phyloP scores from a whole-genome alignment of 2,329 filamentous ascomycete genomes.

The Calonectria naviculata region DNA sequence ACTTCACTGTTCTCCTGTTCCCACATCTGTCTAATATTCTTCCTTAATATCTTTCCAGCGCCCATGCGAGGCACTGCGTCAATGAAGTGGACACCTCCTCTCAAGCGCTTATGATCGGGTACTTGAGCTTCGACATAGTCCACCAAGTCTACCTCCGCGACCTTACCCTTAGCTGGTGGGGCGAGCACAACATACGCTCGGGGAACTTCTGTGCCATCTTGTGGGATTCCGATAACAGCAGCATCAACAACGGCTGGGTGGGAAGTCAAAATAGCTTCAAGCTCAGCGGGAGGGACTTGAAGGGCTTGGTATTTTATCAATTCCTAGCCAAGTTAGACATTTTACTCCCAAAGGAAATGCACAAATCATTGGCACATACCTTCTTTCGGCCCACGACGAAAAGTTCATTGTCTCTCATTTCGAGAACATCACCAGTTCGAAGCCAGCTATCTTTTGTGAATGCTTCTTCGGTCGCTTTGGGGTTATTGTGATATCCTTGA shows the following conservation, averaged over 20 bases:
- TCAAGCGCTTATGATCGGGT: constrained; percentile 72
- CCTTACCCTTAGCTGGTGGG: constrained; percentile 31
- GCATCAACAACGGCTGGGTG: constrained; percentile 62
- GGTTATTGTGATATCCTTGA: constrained; percentile 77
- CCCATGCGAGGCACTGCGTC: constrained; percentile 76
- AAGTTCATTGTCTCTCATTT: constrained; percentile 75
- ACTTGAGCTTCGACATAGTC: constrained; percentile 41
- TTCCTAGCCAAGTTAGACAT: constrained; percentile 55
- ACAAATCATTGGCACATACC: constrained; percentile 42
- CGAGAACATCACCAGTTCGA: constrained; percentile 82
- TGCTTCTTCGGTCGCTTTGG: constrained; percentile 70
- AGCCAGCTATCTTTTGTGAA: constrained; percentile 71
- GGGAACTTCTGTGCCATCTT: constrained; percentile 57
- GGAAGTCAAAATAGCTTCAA: constrained; percentile 59
- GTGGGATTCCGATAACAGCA: constrained; percentile 69
- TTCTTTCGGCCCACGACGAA: constrained; percentile 86
- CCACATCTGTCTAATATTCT: constrained; percentile 49
- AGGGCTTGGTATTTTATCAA: constrained; percentile 68
- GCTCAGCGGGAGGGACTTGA: constrained; percentile 74
- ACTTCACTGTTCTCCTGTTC: constrained; percentile 38
- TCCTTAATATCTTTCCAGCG: constrained; percentile 58
- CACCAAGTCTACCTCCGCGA: constrained; percentile 39
- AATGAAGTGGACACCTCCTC: constrained; percentile 75
- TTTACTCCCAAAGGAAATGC: not conserved
- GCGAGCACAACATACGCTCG: constrained; percentile 51